These are phyloP conservation scores for Nannizzia gypsea DNA, from an alignment of 2,329 filamentous ascomycete species.

Conservation along the genomic window DNA sequence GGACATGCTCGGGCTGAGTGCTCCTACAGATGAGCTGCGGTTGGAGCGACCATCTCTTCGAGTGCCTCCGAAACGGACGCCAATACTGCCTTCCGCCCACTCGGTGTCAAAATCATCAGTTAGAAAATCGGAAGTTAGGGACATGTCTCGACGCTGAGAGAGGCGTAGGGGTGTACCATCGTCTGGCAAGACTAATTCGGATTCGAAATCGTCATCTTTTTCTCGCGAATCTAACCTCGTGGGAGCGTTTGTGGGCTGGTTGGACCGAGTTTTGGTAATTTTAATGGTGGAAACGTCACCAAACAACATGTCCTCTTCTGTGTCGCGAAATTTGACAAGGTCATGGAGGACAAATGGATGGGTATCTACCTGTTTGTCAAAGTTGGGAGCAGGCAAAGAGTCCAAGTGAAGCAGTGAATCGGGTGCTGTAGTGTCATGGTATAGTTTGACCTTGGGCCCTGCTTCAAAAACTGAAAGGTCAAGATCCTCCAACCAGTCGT, in stretches of 20 bases:
- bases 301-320: constrained; percentile 49
- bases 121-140: constrained; percentile 49
- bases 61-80: constrained; percentile 80
- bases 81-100: constrained; percentile 86
- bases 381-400: constrained; percentile 20
- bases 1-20: constrained; percentile 81
- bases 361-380: neutral
- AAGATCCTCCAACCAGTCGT: constrained; percentile 72
- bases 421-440: constrained; percentile 51
- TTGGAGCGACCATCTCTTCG: constrained; percentile 65
- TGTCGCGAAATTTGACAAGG: constrained; percentile 53
- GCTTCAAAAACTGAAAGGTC: constrained; percentile 51
- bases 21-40: constrained; percentile 76
- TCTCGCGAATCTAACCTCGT: constrained; percentile 32
- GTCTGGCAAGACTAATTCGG: constrained; percentile 59
- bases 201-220: constrained; percentile 56
- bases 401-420: constrained; percentile 58
- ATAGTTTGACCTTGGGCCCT: constrained; percentile 52
- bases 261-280: constrained; percentile 46
- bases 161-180: constrained; percentile 53
- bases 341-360: constrained; percentile 26
- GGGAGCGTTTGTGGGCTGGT: constrained; percentile 25
- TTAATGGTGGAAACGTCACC: constrained; percentile 57
- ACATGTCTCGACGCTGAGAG: constrained; percentile 47
- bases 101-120: constrained; percentile 68